Evolutionary conservation across 805 yeast genomes (phyloP).

Genomic region (Starmera quercuum): DNA sequence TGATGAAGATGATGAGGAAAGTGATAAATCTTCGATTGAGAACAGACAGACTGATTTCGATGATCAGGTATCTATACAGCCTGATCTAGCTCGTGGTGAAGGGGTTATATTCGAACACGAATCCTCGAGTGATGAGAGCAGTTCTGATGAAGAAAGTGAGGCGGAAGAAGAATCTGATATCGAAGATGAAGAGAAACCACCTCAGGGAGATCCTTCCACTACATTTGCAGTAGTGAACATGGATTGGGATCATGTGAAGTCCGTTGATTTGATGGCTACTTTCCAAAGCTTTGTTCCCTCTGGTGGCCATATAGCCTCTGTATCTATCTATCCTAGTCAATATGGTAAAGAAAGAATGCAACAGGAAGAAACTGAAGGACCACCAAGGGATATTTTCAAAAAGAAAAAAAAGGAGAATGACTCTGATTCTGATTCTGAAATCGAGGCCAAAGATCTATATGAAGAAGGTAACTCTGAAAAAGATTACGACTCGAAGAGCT

Average conservation of each 20-base stretch:
- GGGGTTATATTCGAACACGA: constrained; percentile 35
- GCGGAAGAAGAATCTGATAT: constrained; percentile 46
- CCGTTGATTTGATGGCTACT: constrained; percentile 84
- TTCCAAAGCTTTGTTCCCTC: constrained; percentile 78
- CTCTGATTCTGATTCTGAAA: constrained; percentile 38
- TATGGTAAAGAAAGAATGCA: constrained; percentile 90
- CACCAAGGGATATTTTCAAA: constrained; percentile 76
- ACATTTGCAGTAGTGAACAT: constrained; percentile 87
- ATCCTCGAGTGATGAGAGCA: constrained; percentile 35
- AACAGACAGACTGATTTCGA: no score
- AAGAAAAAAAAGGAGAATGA: constrained; percentile 33
- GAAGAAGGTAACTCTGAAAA: constrained; percentile 76
- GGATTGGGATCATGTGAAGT: constrained; percentile 95
- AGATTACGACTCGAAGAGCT: constrained; percentile 77
- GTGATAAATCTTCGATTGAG: constrained; percentile 10
- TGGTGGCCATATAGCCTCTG: constrained; percentile 60
- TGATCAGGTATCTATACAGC: no score
- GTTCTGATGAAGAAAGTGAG: constrained; percentile 33
- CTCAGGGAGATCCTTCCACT: constrained; percentile 77
- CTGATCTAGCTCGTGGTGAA: constrained; percentile 67
- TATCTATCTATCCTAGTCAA: constrained; percentile 78
- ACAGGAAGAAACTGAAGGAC: constrained; percentile 86
- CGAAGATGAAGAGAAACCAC: constrained; percentile 59
- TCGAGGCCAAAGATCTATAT: constrained; percentile 62
- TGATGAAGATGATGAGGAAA: constrained; percentile 2